These are phyloP conservation scores for Microbotryum silenes-acaulis DNA, from an alignment of 1,284 basidiomycete species.

Conservation along the genomic window DNA sequence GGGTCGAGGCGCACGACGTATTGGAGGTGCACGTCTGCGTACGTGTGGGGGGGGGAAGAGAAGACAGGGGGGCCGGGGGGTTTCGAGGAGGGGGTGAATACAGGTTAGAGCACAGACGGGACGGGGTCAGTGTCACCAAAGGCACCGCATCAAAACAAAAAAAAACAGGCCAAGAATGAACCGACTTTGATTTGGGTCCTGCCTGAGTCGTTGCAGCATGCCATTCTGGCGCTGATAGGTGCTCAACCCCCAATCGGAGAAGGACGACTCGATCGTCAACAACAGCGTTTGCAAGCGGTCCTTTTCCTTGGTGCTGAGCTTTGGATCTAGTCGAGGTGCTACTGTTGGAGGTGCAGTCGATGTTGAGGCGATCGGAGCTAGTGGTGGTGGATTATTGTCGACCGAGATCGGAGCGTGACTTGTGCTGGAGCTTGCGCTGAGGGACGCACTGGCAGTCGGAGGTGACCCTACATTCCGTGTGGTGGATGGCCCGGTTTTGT, in stretches of 20 bases:
- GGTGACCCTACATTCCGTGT: background rate
- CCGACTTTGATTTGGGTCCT: constrained; percentile 6
- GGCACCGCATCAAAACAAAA: background rate
- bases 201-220: constrained; percentile 3
- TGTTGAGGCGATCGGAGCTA: background rate
- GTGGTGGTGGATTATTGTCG: background rate
- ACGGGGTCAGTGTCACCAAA: too few species aligned
- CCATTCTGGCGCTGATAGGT: background rate
- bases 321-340: background rate
- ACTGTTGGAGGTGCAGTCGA: background rate
- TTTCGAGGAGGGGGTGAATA: too few species aligned
- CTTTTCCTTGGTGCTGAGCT: constrained; percentile 1
- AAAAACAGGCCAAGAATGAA: background rate
- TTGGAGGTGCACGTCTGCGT: constrained; percentile 25
- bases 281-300: constrained; percentile 18
- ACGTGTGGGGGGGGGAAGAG: background rate
- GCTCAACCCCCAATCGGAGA: constrained; percentile 25
- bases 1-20: constrained; percentile 19
- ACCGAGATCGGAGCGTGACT: background rate
- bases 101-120: too few species aligned
- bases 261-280: constrained; percentile 5
- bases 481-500: background rate
- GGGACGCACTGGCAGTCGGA: background rate
- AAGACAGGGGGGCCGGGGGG: too few species aligned
- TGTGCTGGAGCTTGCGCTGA: constrained; percentile 10